A percentile compares a stretch with the other conserved stretches of the same genome.
phyloP scores from a whole-genome alignment of 2,329 filamentous ascomycete genomes.

The Curvularia eragrostidis region DNA sequence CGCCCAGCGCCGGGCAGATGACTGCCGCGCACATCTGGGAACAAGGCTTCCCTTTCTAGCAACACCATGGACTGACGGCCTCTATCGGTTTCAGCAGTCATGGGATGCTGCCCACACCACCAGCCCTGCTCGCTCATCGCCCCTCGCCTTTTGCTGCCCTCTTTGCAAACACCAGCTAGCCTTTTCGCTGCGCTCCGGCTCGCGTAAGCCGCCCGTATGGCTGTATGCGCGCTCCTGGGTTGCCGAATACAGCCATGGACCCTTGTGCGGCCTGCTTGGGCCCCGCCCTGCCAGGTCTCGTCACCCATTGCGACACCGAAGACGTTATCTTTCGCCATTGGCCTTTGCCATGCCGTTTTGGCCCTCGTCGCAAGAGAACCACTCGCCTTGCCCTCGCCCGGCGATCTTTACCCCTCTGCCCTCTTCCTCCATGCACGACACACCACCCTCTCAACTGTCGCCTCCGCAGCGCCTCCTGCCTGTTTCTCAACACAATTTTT shows the following conservation, averaged over 20 bases:
- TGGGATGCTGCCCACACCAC: constrained; percentile 18
- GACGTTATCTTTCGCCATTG: constrained; percentile 31
- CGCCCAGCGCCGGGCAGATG: constrained; percentile 44
- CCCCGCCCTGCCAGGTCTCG: constrained; percentile 13
- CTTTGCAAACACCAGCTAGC: constrained; percentile 24
- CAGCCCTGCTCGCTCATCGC: background rate
- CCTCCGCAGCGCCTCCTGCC: constrained; percentile 12
- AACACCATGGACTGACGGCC: too few species aligned
- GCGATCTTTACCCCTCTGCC: constrained; percentile 21
- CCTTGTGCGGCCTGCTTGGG: background rate
- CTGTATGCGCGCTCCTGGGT: background rate
- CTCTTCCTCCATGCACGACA: constrained; percentile 8
- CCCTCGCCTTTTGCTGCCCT: constrained; percentile 8
- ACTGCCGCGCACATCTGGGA: constrained; percentile 42
- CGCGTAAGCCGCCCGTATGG: constrained; percentile 26
- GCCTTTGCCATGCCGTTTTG: constrained; percentile 17
- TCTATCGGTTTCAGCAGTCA: constrained; percentile 44
- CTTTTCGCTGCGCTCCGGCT: constrained; percentile 21
- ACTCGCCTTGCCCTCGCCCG: constrained; percentile 23
- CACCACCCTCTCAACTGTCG: constrained; percentile 28
- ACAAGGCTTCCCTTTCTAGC: constrained; percentile 35
- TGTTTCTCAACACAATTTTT: constrained; percentile 35
- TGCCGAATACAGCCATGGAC: too few species aligned
- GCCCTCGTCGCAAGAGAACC: constrained; percentile 8
- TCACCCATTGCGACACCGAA: constrained; percentile 19